Percentiles rank a stretch among this genome's conserved stretches.
phyloP scores from a whole-genome alignment of 495 filamentous ascomycete species.

The Hypoxylon trugodes region DNA sequence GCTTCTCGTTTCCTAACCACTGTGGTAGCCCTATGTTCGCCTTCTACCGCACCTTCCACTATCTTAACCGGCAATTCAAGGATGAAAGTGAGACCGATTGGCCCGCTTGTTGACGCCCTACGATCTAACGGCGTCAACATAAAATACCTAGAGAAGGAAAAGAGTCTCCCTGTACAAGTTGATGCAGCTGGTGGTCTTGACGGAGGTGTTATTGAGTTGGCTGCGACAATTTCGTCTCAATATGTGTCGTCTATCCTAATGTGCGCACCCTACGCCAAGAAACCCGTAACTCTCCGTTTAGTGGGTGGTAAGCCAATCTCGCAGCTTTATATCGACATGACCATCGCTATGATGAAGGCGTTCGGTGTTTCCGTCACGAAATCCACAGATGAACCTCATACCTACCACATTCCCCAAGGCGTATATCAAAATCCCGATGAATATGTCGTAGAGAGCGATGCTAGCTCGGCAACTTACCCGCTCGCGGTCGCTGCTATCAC shows the following conservation, averaged over 20 bases:
- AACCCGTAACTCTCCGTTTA: slow-evolving; percentile 87
- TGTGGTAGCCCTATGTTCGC: slow-evolving; percentile 83
- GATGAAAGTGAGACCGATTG: slow-evolving; percentile 96
- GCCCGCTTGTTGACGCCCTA: slow-evolving; percentile 91
- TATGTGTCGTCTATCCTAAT: slow-evolving; percentile 97
- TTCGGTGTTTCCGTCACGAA: slow-evolving; percentile 84
- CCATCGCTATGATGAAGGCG: slow-evolving; percentile 93
- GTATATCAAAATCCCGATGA: slow-evolving; percentile 83
- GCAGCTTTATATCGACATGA: slow-evolving; percentile 98
- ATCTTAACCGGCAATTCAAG: slow-evolving; percentile 92
- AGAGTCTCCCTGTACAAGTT: slow-evolving; percentile 85
- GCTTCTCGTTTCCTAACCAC: slow-evolving; percentile 95
- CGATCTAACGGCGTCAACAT: slow-evolving; percentile 82
- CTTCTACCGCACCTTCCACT: slow-evolving; percentile 68
- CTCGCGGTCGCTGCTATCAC: slow-evolving; percentile 94
- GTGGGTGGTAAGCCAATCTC: slow-evolving; percentile 96
- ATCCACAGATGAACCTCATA: slow-evolving; percentile 73
- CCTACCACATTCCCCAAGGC: slow-evolving; percentile 92
- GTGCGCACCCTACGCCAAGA: slow-evolving; percentile 95
- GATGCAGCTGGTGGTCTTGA: slow-evolving; percentile 83
- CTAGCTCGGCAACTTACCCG: slow-evolving; percentile 96
- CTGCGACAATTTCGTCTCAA: slow-evolving; percentile 94
- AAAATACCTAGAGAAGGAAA: slow-evolving; percentile 80
- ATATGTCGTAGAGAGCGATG: slow-evolving; percentile 96
- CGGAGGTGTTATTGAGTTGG: slow-evolving; percentile 91